Evolutionary conservation across 495 filamentous ascomycete genomes (phyloP).

Genomic region (Aspergillus sparsus): DNA sequence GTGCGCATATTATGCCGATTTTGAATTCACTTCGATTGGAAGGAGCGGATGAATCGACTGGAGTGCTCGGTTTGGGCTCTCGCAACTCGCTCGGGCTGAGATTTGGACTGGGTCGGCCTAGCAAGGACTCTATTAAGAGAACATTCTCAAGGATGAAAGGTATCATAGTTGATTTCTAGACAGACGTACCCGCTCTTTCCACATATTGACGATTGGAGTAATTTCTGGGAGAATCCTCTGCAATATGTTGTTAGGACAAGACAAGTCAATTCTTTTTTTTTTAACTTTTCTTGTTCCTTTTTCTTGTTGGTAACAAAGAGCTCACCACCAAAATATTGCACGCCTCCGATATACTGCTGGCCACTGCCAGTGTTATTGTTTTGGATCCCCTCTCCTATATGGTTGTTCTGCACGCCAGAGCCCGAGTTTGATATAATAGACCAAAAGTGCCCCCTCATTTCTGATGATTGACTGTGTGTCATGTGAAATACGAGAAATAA

Average conservation of each 20-base stretch:
- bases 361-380: background rate
- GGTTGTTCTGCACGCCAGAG: background rate
- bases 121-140: no score
- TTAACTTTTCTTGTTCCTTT: no score
- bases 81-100: background rate
- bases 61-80: background rate
- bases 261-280: no score
- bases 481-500: background rate
- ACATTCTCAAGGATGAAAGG: no score
- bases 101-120: background rate
- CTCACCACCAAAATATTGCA: background rate
- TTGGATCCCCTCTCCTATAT: background rate
- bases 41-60: background rate
- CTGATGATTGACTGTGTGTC: no score
- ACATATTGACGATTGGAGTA: no score
- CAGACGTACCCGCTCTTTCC: no score
- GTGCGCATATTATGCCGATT: slow-evolving; percentile 32
- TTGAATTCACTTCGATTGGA: slow-evolving; percentile 22
- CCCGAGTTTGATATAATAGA: no score
- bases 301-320: background rate
- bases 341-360: background rate
- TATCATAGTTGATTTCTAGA: no score
- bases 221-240: no score
- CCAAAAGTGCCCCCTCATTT: no score
- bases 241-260: no score